Base-by-base conservation (phyloP, 768 basidiomycete species). In the Mycena amicta region DNA sequence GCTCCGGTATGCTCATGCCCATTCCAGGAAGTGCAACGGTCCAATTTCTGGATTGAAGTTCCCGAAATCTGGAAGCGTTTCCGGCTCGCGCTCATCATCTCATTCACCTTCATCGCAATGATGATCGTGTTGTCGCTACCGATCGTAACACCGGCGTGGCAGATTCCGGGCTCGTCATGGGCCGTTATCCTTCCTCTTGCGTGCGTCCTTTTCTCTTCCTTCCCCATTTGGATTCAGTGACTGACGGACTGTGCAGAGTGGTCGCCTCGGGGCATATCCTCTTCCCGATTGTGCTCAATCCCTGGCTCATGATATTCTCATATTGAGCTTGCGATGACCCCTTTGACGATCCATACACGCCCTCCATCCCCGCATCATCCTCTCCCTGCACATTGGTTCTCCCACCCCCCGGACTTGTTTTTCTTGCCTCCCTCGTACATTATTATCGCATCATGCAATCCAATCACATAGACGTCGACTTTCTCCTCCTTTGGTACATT, bases 21-120 rank as follows among this genome's bases (percentile, higher is more conserved):
- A n/a, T 45, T 47, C 67, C 83, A 93, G 82, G 90, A 92, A 72
- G 91, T 95, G 39, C 88, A 94, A 72, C 80, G 84, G 49, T 91
- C 89, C 4, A 95, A 94, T 70, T 94, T 96, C 78, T 94, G 90
- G 83, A 83, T 89, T 55, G 93, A 96, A 71, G 85, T 94, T 13
- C 94, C 94, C 1, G 83, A 84, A 56, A 93, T 95, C 68, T 75
- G 88, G 67, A 85, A 85, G 62, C 87, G 92, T 3, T 95, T 92
- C 76, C 86, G 89, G 80, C 66, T 84, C 47, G 81, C 83, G 41
- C 78, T 92, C 60, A 56, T 82, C 20, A 55, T 90, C 22, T 86
- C 83, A 46, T 75, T 85, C 62, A 55, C 78, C 18, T 60, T 77
- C 12, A 76, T 88, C 59, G 78, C 73, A 8, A 77, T 70, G 43